A percentile compares a stretch with the other conserved stretches of the same genome.
These are phyloP conservation scores for Lophiotrema nucula DNA, from an alignment of 495 filamentous ascomycete genomes.

Conservation along the genomic window DNA sequence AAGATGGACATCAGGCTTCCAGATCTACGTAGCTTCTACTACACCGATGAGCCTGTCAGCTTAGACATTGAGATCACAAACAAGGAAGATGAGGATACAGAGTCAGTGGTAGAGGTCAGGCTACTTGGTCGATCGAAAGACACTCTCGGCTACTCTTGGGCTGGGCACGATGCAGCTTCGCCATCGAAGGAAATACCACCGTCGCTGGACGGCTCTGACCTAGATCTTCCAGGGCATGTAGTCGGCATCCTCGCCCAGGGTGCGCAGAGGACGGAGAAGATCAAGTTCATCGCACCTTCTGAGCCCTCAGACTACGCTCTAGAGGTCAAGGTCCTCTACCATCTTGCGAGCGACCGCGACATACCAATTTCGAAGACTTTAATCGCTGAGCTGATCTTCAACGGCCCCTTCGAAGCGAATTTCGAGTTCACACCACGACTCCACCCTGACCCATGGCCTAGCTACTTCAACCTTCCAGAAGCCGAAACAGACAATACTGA, in stretches of 20 bases:
- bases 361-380: slow-evolving; percentile 77
- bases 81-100: slow-evolving; percentile 76
- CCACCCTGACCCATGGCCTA: slow-evolving; percentile 79
- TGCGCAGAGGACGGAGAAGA: slow-evolving; percentile 43
- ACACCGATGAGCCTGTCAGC: slow-evolving; percentile 71
- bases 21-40: slow-evolving; percentile 67
- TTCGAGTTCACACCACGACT: slow-evolving; percentile 79
- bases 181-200: slow-evolving; percentile 40
- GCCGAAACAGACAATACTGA: slow-evolving; percentile 22
- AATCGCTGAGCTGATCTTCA: slow-evolving; percentile 64
- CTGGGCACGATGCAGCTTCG: slow-evolving; percentile 36
- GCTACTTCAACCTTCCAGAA: slow-evolving; percentile 65
- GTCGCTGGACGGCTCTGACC: slow-evolving; percentile 25
- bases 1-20: slow-evolving; percentile 75
- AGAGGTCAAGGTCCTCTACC: slow-evolving; percentile 70
- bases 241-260: slow-evolving; percentile 52
- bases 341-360: slow-evolving; percentile 73
- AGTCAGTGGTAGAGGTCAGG: slow-evolving; percentile 64
- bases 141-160: slow-evolving; percentile 51
- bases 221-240: slow-evolving; percentile 36
- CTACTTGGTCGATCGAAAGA: slow-evolving; percentile 61
- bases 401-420: slow-evolving; percentile 82
- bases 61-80: slow-evolving; percentile 73
- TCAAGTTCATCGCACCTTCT: slow-evolving; percentile 48
- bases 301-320: slow-evolving; percentile 65